These are phyloP conservation scores for Acanthamoeba healyi DNA, from an alignment of 208 protist genomes.

Conservation along the genomic window DNA sequence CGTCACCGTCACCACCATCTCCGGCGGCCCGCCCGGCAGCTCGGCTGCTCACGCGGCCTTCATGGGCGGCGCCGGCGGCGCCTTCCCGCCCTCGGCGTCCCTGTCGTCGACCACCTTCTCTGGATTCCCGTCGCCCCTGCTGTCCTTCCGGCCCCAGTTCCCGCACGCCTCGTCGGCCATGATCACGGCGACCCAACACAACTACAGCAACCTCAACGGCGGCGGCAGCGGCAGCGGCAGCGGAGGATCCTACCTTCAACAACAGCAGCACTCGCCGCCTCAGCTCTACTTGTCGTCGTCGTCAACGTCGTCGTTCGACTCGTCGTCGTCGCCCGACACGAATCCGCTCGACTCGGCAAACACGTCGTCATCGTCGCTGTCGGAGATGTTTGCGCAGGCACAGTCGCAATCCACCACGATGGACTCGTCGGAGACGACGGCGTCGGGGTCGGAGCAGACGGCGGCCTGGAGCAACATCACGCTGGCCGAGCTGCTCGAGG, in stretches of 20 bases:
- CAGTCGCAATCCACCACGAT: not conserved
- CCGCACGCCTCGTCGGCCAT: not conserved
- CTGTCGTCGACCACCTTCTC: not conserved
- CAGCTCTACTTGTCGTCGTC: not conserved
- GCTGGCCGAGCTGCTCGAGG: slow-evolving; percentile 41
- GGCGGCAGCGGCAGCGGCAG: too few species aligned
- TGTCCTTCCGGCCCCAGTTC: not conserved
- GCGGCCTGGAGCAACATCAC: slow-evolving; percentile 19
- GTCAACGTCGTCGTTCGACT: not conserved
- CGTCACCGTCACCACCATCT: slow-evolving; percentile 7
- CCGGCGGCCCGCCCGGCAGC: not conserved
- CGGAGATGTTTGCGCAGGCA: too few species aligned
- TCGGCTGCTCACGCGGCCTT: not conserved
- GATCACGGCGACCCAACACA: too few species aligned
- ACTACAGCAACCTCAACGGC: not conserved
- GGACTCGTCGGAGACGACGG: too few species aligned
- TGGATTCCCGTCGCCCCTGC: not conserved
- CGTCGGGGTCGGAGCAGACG: not conserved
- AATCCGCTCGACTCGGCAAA: not conserved
- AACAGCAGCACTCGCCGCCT: not conserved
- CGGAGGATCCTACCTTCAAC: not conserved
- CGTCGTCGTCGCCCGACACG: not conserved
- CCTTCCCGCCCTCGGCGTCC: not conserved
- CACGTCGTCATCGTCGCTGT: not conserved
- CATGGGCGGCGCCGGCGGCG: not conserved